These are phyloP conservation scores for Xylaria castorea DNA, from an alignment of 495 filamentous ascomycete species.

Conservation along the genomic window DNA sequence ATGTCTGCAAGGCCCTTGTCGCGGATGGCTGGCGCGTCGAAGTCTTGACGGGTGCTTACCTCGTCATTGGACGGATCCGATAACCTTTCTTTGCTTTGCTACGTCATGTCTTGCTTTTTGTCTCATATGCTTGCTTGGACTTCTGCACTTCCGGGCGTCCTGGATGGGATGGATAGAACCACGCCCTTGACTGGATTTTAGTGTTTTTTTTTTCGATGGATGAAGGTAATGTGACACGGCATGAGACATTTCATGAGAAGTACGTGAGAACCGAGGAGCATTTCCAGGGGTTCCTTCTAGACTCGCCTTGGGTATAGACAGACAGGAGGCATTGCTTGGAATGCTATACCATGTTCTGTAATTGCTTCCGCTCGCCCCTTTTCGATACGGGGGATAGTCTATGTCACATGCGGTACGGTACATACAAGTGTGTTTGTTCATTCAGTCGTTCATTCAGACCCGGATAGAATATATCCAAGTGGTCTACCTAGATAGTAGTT, in stretches of 20 bases:
- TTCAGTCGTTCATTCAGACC: background rate
- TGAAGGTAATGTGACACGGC: background rate
- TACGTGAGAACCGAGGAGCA: background rate
- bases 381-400: background rate
- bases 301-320: background rate
- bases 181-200: background rate
- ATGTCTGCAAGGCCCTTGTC: slow-evolving; percentile 77
- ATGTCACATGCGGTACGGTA: background rate
- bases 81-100: background rate
- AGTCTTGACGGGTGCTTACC: slow-evolving; percentile 67
- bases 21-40: slow-evolving; percentile 85
- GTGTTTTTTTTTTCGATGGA: background rate
- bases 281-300: background rate
- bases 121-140: background rate
- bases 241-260: background rate
- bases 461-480: background rate
- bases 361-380: background rate
- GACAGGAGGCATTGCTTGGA: background rate
- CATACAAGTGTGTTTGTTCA: background rate
- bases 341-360: background rate
- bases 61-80: slow-evolving; percentile 63
- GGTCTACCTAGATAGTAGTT: background rate
- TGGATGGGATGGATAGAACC: background rate
- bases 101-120: background rate
- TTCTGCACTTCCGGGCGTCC: background rate